Evolutionary conservation across 441 rosid species (phyloP).

Genomic region (Iberis amara): DNA sequence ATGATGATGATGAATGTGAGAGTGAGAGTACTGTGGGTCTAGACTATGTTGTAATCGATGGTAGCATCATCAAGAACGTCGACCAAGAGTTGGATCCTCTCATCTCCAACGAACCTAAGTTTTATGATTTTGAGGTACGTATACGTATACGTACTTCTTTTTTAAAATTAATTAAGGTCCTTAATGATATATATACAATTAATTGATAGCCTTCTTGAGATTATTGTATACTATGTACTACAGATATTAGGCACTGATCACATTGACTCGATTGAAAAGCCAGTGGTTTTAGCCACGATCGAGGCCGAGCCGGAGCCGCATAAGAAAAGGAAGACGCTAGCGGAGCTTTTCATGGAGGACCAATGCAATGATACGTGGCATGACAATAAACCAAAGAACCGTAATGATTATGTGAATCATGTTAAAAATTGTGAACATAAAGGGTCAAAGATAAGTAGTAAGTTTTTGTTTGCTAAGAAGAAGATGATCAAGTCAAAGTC

Average conservation of each 20-base stretch:
- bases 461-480: conserved; percentile 54
- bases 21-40: conserved; percentile 12
- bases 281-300: neutral
- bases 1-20: conserved; percentile 32
- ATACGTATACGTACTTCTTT: neutral
- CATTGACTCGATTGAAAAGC: conserved; percentile 11
- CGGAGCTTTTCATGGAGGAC: conserved; percentile 74
- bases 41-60: conserved; percentile 33
- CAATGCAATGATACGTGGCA: conserved; percentile 5
- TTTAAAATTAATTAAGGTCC: neutral
- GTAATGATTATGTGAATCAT: conserved; percentile 17
- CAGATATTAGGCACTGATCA: conserved; percentile 24
- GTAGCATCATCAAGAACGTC: conserved; percentile 26
- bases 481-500: conserved; percentile 52
- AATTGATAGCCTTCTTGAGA: neutral
- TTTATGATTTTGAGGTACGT: conserved; percentile 27
- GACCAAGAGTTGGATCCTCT: conserved; percentile 57
- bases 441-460: conserved; percentile 29
- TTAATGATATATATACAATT: too few species aligned
- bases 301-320: conserved; percentile 25
- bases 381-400: conserved; percentile 22
- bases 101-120: conserved; percentile 33
- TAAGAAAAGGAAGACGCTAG: conserved; percentile 67
- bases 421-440: conserved; percentile 27
- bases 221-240: neutral